Base-by-base conservation (phyloP, 352 stramenopile species). In the Globisporangium heterothallicum region DNA sequence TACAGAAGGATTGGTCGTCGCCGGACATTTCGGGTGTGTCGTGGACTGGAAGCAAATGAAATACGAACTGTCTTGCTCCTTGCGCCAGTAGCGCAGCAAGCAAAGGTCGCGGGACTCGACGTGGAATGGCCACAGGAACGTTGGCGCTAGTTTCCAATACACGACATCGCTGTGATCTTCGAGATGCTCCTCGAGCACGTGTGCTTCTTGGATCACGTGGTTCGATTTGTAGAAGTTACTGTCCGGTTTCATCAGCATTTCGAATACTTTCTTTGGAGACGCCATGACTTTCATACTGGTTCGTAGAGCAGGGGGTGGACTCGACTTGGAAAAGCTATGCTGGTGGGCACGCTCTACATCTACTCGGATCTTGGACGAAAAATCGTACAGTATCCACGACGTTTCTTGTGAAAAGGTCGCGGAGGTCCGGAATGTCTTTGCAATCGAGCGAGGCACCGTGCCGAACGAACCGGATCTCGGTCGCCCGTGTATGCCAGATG, bases 11-110 rank as follows among this genome's bases (percentile, higher is more conserved):
- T 53, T 60, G 6, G 34, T 61, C 0, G 57, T 24, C 0, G 22
- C 29, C 27, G 78, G 82, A 35, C 77, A 91, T 5, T 81, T 59
- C 2, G 53, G 6, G 52, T 94, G 76, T 0, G 74, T 78, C 14
- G 78, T 90, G n/a, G 83, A 94, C 65, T 94, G 83, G 54, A 91
- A 88, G 53, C 80, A 92, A 48, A 94, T 78, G 54, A 92, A 87
- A 42, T 91, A 94, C 3, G 80, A 87, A 22, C 72, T 67, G 56
- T 92, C 80, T 5, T 82, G 71, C 41, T 92, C 78, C 59, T 87
- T 90, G 12, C 77, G 78, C 83, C 83, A 94, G 52, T 94, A 90
- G 22, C 83, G 78, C 3, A 92, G 59, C 41, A 94, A 56, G 27
- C 78, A 90, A 25, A 90, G 53, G 18, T 94, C 80, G 8, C 83